A percentile compares a stretch with the other conserved stretches of the same genome.
phyloP scores from a whole-genome alignment of 1,284 basidiomycete genomes.

The Xerocomus amazonicus region DNA sequence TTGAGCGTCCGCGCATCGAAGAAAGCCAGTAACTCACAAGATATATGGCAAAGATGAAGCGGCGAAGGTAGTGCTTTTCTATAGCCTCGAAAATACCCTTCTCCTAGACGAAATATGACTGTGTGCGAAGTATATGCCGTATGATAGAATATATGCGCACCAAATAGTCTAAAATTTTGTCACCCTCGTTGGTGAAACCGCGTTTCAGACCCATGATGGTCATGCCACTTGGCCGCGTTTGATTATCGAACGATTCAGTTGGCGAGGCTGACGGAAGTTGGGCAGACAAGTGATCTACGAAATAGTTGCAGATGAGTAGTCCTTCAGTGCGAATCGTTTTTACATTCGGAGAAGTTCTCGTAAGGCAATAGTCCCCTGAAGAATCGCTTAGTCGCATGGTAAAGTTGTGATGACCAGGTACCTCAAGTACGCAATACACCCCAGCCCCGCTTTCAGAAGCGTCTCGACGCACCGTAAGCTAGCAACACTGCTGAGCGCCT shows the following conservation, averaged over 20 bases:
- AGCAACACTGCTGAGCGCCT: conserved; percentile 54
- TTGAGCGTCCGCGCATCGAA: conserved; percentile 1
- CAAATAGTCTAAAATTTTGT: conserved; percentile 73
- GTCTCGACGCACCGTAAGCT: conserved; percentile 68
- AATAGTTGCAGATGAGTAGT: not conserved
- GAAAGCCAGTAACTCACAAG: conserved; percentile 44
- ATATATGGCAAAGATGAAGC: conserved; percentile 80
- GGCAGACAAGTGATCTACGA: conserved; percentile 32
- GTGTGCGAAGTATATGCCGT: conserved; percentile 1
- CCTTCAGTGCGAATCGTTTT: conserved; percentile 8
- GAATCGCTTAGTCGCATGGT: conserved; percentile 6
- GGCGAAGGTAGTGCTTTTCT: conserved; percentile 70
- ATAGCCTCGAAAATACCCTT: conserved; percentile 78
- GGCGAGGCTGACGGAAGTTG: conserved; percentile 16
- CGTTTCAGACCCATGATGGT: conserved; percentile 62
- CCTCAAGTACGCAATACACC: conserved; percentile 76
- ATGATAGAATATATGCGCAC: conserved; percentile 40
- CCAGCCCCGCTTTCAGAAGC: conserved; percentile 66
- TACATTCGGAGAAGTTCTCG: conserved; percentile 77
- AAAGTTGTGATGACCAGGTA: conserved; percentile 20
- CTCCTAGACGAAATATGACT: conserved; percentile 46
- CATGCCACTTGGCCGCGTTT: conserved; percentile 24
- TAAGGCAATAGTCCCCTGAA: conserved; percentile 56
- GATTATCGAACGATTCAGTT: conserved; percentile 24
- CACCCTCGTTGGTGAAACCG: conserved; percentile 75